Base-by-base conservation (phyloP, 345 rosid genomes). In the Eucalyptus paniculata region DNA sequence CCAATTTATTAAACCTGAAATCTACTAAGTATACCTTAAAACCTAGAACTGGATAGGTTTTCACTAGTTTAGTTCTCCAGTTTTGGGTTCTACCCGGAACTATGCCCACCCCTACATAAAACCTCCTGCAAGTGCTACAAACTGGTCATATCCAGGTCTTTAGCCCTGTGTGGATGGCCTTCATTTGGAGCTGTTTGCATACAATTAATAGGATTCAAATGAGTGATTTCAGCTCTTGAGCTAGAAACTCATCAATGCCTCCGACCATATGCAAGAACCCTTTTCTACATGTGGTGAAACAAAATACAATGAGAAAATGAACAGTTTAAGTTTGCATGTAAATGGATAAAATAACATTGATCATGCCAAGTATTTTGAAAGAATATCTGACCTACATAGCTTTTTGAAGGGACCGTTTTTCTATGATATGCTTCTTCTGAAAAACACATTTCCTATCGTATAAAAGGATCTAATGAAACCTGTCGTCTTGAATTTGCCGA, bases 1-100 rank as follows among this genome's bases (percentile, higher is more conserved):
- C 26, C 5, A 53, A 53, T 53, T 53, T 53, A 2, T 53, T 53
- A 4, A 53, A 53, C 11, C 11, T 53, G 1, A 1, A 53, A 53
- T 21, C 11, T 53, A 8, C 1, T 4, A 3, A 8, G 1, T 53
- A 53, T 53, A 53, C 58, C 58, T 53, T 53, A 53, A 53, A 53
- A 53, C 4, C 2, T 53, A 21, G 9, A 53, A 53, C 2, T 0
- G 0, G 11, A 53, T 0, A 2, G 0, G 26, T 21, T 53, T 53
- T 53, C 58, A 53, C 11, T 53, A 51, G 11, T 8, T 53, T 10
- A 53, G 2, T 53, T 53, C 11, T 53, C 11, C 26, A 1, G 2
- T 53, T 53, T 2, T 2, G 2, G 1, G 26, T 53, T 53, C 58
- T 21, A 53, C 5, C 2, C 23, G 1, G 5, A 53, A 53, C 26